These are phyloP conservation scores for Penicillium italicum DNA, from an alignment of 2,329 filamentous ascomycete genomes.

Conservation along the genomic window DNA sequence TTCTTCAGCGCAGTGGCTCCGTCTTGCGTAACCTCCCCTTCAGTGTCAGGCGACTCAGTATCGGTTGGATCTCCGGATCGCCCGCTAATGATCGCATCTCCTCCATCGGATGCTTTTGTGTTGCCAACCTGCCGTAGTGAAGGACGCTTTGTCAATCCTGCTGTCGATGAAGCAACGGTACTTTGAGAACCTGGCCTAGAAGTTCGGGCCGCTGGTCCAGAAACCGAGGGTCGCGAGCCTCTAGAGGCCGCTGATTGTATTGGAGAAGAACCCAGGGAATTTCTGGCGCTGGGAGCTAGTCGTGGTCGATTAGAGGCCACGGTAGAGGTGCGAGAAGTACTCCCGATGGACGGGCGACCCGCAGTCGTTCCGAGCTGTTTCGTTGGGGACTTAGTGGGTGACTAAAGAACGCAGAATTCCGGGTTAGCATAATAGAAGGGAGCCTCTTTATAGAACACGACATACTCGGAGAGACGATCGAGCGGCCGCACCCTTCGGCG, in stretches of 20 bases:
- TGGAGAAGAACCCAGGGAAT: slow-evolving; percentile 65
- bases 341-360: slow-evolving; percentile 36
- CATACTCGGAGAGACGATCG: slow-evolving; percentile 40
- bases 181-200: slow-evolving; percentile 33
- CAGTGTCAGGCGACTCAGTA: slow-evolving; percentile 24
- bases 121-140: slow-evolving; percentile 30
- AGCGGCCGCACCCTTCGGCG: slow-evolving; percentile 48
- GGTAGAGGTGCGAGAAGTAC: slow-evolving; percentile 53
- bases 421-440: slow-evolving; percentile 19
- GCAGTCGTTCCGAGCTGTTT: slow-evolving; percentile 66
- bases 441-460: not conserved
- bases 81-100: slow-evolving; percentile 25
- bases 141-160: slow-evolving; percentile 31
- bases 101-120: slow-evolving; percentile 28
- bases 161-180: slow-evolving; percentile 20
- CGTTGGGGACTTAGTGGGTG: slow-evolving; percentile 73
- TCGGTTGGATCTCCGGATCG: slow-evolving; percentile 32
- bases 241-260: slow-evolving; percentile 31
- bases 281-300: slow-evolving; percentile 54
- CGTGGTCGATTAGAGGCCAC: slow-evolving; percentile 50
- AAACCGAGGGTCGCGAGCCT: slow-evolving; percentile 40
- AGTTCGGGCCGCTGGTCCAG: slow-evolving; percentile 31
- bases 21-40: slow-evolving; percentile 21
- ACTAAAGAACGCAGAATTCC: slow-evolving; percentile 46
- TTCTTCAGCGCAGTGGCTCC: slow-evolving; percentile 21